These are phyloP conservation scores for Sporothrix mexicana DNA, from an alignment of 2,329 filamentous ascomycete species.

Conservation along the genomic window DNA sequence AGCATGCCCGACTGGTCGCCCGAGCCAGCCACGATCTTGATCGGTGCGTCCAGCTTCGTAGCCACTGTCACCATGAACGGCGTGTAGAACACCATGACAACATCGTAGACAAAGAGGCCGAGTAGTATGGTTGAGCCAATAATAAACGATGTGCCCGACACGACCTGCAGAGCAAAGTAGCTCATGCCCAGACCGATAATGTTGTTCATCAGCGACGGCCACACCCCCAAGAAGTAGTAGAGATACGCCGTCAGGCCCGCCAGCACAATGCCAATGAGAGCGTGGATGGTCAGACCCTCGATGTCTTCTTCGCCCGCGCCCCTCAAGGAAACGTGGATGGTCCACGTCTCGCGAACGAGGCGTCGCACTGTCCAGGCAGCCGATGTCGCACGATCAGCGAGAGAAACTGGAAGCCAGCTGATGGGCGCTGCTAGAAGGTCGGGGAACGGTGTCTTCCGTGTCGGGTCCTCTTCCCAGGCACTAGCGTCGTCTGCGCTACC, in stretches of 20 bases:
- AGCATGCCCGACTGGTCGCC: constrained; percentile 79
- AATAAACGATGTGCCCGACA: constrained; percentile 87
- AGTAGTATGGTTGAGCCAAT: constrained; percentile 79
- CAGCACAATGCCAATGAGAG: constrained; percentile 61
- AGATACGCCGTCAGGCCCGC: constrained; percentile 61
- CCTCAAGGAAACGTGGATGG: constrained; percentile 56
- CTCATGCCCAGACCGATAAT: constrained; percentile 85
- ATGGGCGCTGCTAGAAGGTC: constrained; percentile 45
- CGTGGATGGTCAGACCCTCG: constrained; percentile 59
- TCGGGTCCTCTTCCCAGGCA: constrained; percentile 41
- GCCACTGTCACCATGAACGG: constrained; percentile 88
- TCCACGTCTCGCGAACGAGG: constrained; percentile 59
- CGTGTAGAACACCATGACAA: constrained; percentile 89
- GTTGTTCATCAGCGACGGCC: constrained; percentile 69
- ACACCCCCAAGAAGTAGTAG: constrained; percentile 68
- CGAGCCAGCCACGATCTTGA: constrained; percentile 80
- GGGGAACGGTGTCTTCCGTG: constrained; percentile 49
- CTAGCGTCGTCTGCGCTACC: constrained; percentile 33
- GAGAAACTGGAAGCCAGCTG: constrained; percentile 40
- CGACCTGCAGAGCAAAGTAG: constrained; percentile 78
- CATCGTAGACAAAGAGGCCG: constrained; percentile 91
- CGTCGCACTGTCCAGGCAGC: constrained; percentile 59
- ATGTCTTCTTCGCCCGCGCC: constrained; percentile 54
- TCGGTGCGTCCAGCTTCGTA: constrained; percentile 85
- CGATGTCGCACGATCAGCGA: constrained; percentile 24